These are phyloP conservation scores for Herpetospermum pedunculosum DNA, from an alignment of 306 rosid genomes.

Conservation along the genomic window DNA sequence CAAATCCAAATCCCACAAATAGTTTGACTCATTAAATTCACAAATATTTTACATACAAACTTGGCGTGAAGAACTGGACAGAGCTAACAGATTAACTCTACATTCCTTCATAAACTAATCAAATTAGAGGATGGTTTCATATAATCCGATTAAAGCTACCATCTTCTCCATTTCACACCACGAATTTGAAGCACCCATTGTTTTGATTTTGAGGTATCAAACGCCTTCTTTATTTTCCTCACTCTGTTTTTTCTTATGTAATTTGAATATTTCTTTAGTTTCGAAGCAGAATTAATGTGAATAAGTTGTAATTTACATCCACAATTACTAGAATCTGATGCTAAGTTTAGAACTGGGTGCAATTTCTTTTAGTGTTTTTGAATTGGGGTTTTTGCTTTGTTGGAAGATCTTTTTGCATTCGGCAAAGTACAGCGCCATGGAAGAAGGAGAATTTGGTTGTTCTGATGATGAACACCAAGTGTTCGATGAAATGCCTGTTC, in stretches of 20 bases:
- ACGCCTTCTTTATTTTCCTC: background rate
- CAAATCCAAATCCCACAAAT: too few relatives aligned
- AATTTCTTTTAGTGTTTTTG: background rate
- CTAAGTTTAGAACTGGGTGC: background rate
- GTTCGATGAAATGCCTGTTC: background rate
- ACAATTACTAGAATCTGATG: background rate
- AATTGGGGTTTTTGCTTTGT: background rate
- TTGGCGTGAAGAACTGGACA: background rate
- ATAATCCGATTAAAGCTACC: background rate
- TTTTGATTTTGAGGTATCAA: background rate
- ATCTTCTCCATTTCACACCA: background rate
- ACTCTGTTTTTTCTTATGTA: background rate
- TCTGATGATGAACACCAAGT: background rate
- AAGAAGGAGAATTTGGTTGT: background rate
- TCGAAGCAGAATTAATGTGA: background rate
- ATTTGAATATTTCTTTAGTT: background rate
- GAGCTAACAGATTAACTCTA: background rate
- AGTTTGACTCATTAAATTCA: background rate
- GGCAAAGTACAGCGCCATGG: background rate
- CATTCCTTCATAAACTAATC: background rate
- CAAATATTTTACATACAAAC: background rate
- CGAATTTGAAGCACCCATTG: background rate
- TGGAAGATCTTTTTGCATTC: background rate
- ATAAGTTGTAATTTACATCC: background rate
- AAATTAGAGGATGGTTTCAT: background rate